Evolutionary conservation across 148 eudicot genomes (phyloP).

Genomic region (Arctostaphylos glauca): DNA sequence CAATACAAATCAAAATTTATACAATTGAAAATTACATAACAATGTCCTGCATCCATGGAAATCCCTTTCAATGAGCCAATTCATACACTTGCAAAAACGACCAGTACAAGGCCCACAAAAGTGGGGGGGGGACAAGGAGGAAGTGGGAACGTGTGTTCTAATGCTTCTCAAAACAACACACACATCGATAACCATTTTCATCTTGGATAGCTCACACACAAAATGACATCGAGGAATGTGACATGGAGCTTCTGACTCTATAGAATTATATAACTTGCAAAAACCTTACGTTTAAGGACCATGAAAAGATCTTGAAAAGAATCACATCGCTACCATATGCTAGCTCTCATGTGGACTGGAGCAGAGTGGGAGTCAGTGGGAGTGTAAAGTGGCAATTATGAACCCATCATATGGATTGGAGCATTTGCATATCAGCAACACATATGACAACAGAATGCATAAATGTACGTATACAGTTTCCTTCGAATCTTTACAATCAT

Average conservation of each 20-base stretch:
- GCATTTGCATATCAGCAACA: background rate
- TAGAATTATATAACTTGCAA: background rate
- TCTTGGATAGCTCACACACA: background rate
- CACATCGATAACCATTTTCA: background rate
- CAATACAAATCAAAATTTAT: background rate
- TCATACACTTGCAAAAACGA: background rate
- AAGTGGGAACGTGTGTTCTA: background rate
- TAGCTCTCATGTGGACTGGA: background rate
- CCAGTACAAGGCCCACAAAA: background rate
- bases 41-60: background rate
- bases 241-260: background rate
- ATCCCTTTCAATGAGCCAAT: slow-evolving; percentile 8
- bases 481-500: background rate
- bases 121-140: background rate
- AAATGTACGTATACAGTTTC: background rate
- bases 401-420: background rate
- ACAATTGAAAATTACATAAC: background rate
- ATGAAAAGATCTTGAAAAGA: background rate
- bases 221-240: background rate
- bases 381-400: background rate
- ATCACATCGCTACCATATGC: background rate
- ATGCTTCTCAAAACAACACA: background rate
- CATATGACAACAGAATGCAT: background rate
- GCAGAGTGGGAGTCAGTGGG: background rate
- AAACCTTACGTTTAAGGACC: background rate